Percentiles rank a stretch among this genome's conserved stretches.
These are phyloP conservation scores for Geotrichum klebahnii DNA, from an alignment of 1,139 yeast species.

Conservation along the genomic window DNA sequence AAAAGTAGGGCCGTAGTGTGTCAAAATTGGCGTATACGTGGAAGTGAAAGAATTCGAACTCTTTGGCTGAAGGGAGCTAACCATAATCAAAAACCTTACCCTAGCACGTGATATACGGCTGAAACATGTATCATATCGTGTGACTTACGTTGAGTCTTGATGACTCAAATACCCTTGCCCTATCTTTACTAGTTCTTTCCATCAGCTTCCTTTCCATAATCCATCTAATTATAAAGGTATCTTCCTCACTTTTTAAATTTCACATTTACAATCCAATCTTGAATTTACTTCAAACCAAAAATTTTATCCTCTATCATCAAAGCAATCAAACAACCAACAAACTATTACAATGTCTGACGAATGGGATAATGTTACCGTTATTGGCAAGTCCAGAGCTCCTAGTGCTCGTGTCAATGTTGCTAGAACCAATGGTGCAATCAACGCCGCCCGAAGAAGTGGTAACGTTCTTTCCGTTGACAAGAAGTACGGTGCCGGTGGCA, in stretches of 20 bases:
- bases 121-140: slow-evolving; percentile 1
- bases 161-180: slow-evolving; percentile 4
- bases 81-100: slow-evolving; percentile 1
- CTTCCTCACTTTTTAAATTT: background rate
- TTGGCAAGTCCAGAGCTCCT: slow-evolving; percentile 82
- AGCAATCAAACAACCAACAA: background rate
- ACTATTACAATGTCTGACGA: slow-evolving; percentile 25
- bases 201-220: slow-evolving; percentile 1
- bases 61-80: no score
- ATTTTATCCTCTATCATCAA: background rate
- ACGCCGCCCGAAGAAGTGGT: slow-evolving; percentile 92
- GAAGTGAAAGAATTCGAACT: no score
- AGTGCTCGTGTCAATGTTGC: slow-evolving; percentile 89
- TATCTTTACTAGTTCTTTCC: background rate
- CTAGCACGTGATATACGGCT: background rate
- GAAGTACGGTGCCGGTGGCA: slow-evolving; percentile 71
- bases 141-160: background rate
- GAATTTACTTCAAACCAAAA: background rate
- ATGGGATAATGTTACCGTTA: slow-evolving; percentile 88
- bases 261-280: background rate
- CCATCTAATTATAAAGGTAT: background rate
- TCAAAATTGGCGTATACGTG: no score
- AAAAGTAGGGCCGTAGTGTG: no score
- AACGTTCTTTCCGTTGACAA: slow-evolving; percentile 86
- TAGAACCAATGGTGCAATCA: slow-evolving; percentile 68